Evolutionary conservation across 129 eudicot genomes (phyloP), one percentile per base, ranked within the genome.

Genomic region (Arctium minus): DNA sequence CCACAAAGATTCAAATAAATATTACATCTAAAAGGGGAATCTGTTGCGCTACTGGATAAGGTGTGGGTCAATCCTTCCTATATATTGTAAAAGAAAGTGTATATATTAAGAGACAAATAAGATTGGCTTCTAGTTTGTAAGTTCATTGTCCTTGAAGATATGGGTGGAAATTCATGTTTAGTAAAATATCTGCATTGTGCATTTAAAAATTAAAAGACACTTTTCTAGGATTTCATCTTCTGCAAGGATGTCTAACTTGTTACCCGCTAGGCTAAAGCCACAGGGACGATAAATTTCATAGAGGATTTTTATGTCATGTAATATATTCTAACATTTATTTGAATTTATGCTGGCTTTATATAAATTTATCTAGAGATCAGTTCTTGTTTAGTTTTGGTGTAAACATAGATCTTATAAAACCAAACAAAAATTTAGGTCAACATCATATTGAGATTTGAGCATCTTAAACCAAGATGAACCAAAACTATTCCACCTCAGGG

Each of bases 21-120:
- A 22, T 78, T 64, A 78, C 81, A 62, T 65, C 73, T 64, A 27
- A 62, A 62, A 78, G 56, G 36, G 70, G 72, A 62, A 64, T 37
- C 11, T 22, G 22, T 76, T 22, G 13, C 31, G 13, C 42, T 35
- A 33, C 69, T 77, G 80, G 80, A 77, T 77, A 62, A 60, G 56
- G 81, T 62, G 60, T 78, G 81, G 56, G 53, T 9, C 68, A 17
- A 17, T 60, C 29, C 29, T 60, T 60, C 68, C 68, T n/a, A 60
- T 60, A 60, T 60, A 60, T 60, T 60, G 29, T 60, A 60, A 60
- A 6, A 60, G 68, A 60, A 60, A n/a, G n/a, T 17, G n/a, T 6
- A 60, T 22, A 18, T 35, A 78, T 37, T n/a, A 30, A 36, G 37
- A 36, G 60, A 77, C 53, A 78, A 35, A 78, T 38, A 78, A 36